Conservation (phyloP, 1,284 basidiomycete species). For the Boletus calvinii region DNA sequence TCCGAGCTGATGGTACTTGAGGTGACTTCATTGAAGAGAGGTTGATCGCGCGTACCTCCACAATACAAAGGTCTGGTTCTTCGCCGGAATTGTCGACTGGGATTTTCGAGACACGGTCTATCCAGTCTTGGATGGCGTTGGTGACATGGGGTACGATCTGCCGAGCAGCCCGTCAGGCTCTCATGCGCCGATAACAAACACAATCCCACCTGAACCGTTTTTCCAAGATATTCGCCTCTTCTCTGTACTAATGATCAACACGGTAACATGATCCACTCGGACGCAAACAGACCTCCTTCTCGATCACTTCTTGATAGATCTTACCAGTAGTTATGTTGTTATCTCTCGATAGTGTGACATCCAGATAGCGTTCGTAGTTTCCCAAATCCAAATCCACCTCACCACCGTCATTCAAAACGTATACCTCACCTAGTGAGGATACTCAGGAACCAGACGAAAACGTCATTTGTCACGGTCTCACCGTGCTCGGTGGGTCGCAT, state of each 20-base stretch:
- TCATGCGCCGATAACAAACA: background rate
- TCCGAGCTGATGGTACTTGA: conserved; percentile 63
- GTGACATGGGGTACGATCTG: conserved; percentile 98
- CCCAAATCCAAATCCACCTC: conserved; percentile 98
- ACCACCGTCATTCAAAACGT: conserved; percentile 97
- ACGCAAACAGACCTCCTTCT: conserved; percentile 79
- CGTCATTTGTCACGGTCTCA: conserved; percentile 40
- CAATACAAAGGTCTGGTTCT: conserved; percentile 94
- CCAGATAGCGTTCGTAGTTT: conserved; percentile 97
- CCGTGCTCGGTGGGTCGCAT: conserved; percentile 99
- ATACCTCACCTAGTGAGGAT: conserved; percentile 80
- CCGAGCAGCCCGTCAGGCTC: conserved; percentile 6
- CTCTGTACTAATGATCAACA: conserved; percentile 51
- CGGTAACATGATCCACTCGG: conserved; percentile 7
- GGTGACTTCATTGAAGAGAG: conserved; percentile 1
- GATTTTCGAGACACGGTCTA: conserved; percentile 90
- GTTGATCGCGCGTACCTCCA: conserved; percentile 62
- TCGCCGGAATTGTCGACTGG: conserved; percentile 95
- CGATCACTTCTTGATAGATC: conserved; percentile 96
- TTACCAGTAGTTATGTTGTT: conserved; percentile 99
- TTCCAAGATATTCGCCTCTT: conserved; percentile 95
- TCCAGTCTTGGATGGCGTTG: conserved; percentile 98
- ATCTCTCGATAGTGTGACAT: conserved; percentile 91
- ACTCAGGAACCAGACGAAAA: conserved; percentile 17
- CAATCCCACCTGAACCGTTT: conserved; percentile 82